Percentiles rank a stretch among this genome's conserved stretches.
Conservation (phyloP, 139 green algal genomes). For the Chlorella sp. region DNA sequence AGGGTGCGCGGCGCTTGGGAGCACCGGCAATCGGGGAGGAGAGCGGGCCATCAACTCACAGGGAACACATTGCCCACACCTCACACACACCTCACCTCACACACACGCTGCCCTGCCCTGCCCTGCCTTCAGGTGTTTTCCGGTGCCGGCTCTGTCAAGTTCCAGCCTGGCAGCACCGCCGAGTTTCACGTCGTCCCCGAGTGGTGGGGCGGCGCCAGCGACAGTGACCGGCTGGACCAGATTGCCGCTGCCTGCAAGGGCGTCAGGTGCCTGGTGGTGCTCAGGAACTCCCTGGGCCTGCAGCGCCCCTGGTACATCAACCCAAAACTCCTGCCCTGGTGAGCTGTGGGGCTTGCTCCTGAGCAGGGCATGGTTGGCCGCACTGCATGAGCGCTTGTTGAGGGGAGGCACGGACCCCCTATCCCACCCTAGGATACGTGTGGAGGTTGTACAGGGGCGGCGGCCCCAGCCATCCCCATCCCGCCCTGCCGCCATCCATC, state of each 20-base stretch:
- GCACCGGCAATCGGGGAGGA: neutral
- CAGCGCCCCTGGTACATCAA: neutral
- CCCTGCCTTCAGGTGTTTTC: neutral
- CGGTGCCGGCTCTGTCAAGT: neutral
- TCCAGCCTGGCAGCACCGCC: neutral
- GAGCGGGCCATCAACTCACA: neutral
- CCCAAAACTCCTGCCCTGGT: neutral
- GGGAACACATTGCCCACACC: neutral
- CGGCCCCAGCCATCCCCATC: no score
- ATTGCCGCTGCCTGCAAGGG: neutral
- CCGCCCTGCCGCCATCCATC: no score
- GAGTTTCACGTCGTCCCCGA: neutral
- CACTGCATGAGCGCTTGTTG: no score
- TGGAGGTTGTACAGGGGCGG: no score
- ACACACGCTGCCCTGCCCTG: neutral
- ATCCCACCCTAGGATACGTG: no score
- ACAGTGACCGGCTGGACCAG: neutral
- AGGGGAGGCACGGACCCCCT: no score
- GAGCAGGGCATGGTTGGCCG: no score
- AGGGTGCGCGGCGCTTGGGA: neutral
- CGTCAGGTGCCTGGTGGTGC: neutral
- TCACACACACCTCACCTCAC: neutral
- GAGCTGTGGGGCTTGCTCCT: neutral
- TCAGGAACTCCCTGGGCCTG: neutral
- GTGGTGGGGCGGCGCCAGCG: neutral